A percentile compares a stretch with the other conserved stretches of the same genome.
phyloP scores from a whole-genome alignment of 106 monocot species.

The Platanthera zijinensis region DNA sequence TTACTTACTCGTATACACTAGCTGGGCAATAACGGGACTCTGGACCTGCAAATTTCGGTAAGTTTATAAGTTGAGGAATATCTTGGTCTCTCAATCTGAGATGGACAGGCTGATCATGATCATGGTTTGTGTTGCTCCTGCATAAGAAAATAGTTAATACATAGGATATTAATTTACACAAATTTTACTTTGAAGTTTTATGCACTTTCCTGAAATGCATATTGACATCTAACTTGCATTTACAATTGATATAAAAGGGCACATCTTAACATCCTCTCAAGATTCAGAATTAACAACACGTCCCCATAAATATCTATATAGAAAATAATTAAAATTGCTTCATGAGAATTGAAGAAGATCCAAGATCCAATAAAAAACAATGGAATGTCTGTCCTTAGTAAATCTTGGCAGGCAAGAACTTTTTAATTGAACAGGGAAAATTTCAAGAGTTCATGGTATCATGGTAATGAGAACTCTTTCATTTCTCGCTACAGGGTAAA shows the following conservation, averaged over 20 bases:
- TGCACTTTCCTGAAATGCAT: not conserved
- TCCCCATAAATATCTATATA: not conserved
- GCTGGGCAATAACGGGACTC: conserved; percentile 96
- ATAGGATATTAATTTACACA: not conserved
- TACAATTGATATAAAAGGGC: not conserved
- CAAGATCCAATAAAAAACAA: not conserved
- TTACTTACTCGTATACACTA: conserved; percentile 88
- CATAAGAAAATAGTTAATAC: not conserved
- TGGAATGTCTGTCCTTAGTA: not conserved
- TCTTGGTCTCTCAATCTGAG: conserved; percentile 61
- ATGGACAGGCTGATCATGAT: conserved; percentile 93
- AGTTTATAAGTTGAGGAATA: conserved; percentile 61
- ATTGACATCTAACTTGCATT: not conserved
- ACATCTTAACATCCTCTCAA: conserved; percentile 2
- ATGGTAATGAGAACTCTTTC: not conserved
- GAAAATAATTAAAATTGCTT: not conserved
- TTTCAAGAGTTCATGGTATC: not conserved
- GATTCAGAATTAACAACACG: not conserved
- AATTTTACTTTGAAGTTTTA: not conserved
- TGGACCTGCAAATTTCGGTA: conserved; percentile 68
- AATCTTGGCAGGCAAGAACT: not conserved
- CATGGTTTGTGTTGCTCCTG: conserved; percentile 98
- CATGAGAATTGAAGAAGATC: not conserved
- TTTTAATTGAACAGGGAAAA: not conserved
- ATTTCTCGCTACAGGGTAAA: not conserved